Conservation (phyloP, 2,329 filamentous ascomycete species). For the Cercospora berteroae region DNA sequence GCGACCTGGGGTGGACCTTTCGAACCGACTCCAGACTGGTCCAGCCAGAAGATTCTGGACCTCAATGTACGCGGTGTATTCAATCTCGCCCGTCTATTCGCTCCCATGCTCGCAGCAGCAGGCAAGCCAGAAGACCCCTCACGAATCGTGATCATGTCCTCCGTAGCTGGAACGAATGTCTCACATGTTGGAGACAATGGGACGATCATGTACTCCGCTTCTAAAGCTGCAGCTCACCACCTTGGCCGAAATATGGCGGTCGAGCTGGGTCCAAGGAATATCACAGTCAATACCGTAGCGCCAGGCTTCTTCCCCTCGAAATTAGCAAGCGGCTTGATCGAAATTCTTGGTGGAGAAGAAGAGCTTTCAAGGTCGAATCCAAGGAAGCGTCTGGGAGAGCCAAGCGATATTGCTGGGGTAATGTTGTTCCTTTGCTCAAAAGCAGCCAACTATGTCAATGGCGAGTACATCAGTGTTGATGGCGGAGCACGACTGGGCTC, state of each 20-base stretch:
- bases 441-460: slow-evolving; percentile 69
- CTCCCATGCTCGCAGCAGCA: slow-evolving; percentile 66
- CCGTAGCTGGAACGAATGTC: slow-evolving; percentile 72
- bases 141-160: slow-evolving; percentile 78
- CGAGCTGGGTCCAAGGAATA: slow-evolving; percentile 73
- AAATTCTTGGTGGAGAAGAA: slow-evolving; percentile 65
- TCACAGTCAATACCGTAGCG: slow-evolving; percentile 70
- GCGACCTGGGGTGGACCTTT: slow-evolving; percentile 84
- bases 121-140: slow-evolving; percentile 64
- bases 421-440: slow-evolving; percentile 70
- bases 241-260: slow-evolving; percentile 77
- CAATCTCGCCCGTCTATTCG: slow-evolving; percentile 51
- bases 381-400: slow-evolving; percentile 62
- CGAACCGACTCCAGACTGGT: slow-evolving; percentile 74
- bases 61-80: slow-evolving; percentile 89
- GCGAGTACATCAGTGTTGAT: slow-evolving; percentile 65
- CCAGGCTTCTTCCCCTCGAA: slow-evolving; percentile 67
- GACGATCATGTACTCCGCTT: slow-evolving; percentile 78
- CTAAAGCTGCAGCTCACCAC: slow-evolving; percentile 83
- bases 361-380: slow-evolving; percentile 61
- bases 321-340: slow-evolving; percentile 71
- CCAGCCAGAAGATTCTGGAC: slow-evolving; percentile 85
- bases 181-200: slow-evolving; percentile 68
- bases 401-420: slow-evolving; percentile 74
- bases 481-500: slow-evolving; percentile 51